Percentiles rank a stretch among this genome's conserved stretches.
Conservation (phyloP, 164 flowering plant genomes). For the Pachysandra terminalis region DNA sequence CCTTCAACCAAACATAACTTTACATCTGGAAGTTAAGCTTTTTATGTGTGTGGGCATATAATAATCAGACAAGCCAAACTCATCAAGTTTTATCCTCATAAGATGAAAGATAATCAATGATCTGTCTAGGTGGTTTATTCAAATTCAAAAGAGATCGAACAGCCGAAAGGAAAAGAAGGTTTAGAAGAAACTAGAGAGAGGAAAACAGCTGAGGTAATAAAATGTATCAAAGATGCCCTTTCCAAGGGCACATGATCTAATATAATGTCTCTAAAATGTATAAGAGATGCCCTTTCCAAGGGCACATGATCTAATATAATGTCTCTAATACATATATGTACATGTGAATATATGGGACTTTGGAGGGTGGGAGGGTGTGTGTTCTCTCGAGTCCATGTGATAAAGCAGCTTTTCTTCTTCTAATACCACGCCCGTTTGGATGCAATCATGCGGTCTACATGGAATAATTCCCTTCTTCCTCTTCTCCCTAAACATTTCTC, state of each 20-base stretch:
- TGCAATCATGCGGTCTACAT: slow-evolving; percentile 77
- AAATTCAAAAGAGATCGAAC: background rate
- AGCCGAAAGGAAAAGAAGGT: too few species aligned
- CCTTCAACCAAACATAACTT: background rate
- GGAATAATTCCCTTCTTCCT: slow-evolving; percentile 37
- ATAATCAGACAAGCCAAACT: background rate
- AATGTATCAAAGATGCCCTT: too few species aligned
- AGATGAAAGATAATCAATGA: background rate
- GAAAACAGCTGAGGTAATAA: too few species aligned
- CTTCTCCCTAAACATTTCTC: background rate
- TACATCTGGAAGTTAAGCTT: background rate
- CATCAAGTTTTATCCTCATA: background rate
- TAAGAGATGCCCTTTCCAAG: too few species aligned
- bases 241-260: slow-evolving; percentile 35
- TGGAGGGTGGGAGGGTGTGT: slow-evolving; percentile 14
- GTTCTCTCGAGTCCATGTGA: slow-evolving; percentile 54
- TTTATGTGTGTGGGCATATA: too few species aligned
- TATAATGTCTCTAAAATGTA: background rate
- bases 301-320: slow-evolving; percentile 31
- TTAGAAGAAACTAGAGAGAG: too few species aligned
- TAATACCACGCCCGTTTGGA: slow-evolving; percentile 76
- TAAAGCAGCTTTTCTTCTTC: slow-evolving; percentile 46
- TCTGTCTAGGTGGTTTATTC: background rate
- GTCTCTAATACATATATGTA: background rate
- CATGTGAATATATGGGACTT: too few species aligned